A percentile compares a stretch with the other conserved stretches of the same genome.
phyloP scores from a whole-genome alignment of 2,329 filamentous ascomycete genomes.

The Fulvia fulva region DNA sequence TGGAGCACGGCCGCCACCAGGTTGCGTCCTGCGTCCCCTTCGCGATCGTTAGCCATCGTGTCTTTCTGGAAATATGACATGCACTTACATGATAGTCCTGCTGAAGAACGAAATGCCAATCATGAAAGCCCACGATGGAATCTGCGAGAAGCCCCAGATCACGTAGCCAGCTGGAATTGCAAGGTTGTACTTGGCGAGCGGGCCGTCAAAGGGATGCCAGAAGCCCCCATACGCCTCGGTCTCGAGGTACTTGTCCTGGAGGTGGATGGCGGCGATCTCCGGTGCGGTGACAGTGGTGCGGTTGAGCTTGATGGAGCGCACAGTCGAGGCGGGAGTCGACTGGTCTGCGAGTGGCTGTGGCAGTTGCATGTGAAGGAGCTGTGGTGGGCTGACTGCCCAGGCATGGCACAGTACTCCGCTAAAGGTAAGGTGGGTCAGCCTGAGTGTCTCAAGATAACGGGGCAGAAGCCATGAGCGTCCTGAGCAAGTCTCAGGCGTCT shows the following conservation, averaged over 20 bases:
- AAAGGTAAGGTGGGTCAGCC: too few relatives aligned
- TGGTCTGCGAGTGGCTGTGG: conserved; percentile 60
- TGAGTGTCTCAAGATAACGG: too few relatives aligned
- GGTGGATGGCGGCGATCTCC: conserved; percentile 58
- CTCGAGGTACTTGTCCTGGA: conserved; percentile 56
- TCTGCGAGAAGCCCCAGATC: conserved; percentile 58
- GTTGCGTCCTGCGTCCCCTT: conserved; percentile 2
- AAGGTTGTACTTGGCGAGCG: conserved; percentile 59
- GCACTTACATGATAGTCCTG: conserved; percentile 9
- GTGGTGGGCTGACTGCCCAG: conserved; percentile 64
- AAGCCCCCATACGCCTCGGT: conserved; percentile 56
- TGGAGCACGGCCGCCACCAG: background rate
- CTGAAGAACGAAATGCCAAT: conserved; percentile 10
- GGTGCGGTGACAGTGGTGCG: conserved; percentile 63
- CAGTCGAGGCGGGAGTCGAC: conserved; percentile 58
- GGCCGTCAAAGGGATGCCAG: conserved; percentile 74
- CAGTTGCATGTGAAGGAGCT: conserved; percentile 62
- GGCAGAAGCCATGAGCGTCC: too few relatives aligned
- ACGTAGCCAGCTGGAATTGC: conserved; percentile 63
- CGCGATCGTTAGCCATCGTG: background rate
- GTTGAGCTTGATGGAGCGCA: conserved; percentile 65
- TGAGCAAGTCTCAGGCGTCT: too few relatives aligned
- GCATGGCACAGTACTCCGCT: conserved; percentile 69
- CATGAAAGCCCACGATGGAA: conserved; percentile 40
- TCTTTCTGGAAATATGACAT: too few relatives aligned